These are phyloP conservation scores for Biancaea sappan DNA, from an alignment of 306 rosid species.

Conservation along the genomic window DNA sequence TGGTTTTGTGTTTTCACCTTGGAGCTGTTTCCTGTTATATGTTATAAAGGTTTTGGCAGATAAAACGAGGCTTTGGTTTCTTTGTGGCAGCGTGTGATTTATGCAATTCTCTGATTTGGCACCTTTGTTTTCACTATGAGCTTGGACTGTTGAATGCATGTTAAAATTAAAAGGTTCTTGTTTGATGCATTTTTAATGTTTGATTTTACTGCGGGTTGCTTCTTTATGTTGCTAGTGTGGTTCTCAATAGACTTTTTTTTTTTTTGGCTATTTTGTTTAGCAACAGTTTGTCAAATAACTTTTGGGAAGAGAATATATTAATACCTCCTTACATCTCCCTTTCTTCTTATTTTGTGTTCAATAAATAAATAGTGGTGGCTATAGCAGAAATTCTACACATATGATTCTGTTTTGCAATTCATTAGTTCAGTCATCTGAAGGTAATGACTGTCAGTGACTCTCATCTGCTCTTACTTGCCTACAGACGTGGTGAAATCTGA, in stretches of 20 bases:
- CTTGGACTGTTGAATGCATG: not conserved
- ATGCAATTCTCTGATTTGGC: not conserved
- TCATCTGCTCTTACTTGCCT: not conserved
- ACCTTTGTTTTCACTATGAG: not conserved
- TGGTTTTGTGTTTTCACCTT: not conserved
- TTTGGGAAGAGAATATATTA: not conserved
- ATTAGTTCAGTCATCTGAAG: not conserved
- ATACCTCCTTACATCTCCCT: not conserved
- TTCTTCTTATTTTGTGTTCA: not conserved
- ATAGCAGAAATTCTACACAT: not conserved
- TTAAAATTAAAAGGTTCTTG: not conserved
- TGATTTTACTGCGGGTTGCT: not conserved
- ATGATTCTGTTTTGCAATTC: conserved; percentile 2
- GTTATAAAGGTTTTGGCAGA: not conserved
- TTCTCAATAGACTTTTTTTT: too few species aligned
- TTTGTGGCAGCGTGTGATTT: not conserved
- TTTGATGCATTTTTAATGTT: not conserved
- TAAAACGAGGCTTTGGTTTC: not conserved
- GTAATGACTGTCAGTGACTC: not conserved
- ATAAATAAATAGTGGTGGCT: not conserved
- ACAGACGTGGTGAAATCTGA: not conserved
- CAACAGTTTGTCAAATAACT: not conserved
- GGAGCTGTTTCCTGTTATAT: not conserved
- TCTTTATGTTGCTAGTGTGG: not conserved
- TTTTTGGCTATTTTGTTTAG: too few species aligned